Percentiles rank a stretch among this genome's conserved stretches.
These are phyloP conservation scores for Eucalyptus victrix DNA, from an alignment of 345 rosid genomes.

Conservation along the genomic window DNA sequence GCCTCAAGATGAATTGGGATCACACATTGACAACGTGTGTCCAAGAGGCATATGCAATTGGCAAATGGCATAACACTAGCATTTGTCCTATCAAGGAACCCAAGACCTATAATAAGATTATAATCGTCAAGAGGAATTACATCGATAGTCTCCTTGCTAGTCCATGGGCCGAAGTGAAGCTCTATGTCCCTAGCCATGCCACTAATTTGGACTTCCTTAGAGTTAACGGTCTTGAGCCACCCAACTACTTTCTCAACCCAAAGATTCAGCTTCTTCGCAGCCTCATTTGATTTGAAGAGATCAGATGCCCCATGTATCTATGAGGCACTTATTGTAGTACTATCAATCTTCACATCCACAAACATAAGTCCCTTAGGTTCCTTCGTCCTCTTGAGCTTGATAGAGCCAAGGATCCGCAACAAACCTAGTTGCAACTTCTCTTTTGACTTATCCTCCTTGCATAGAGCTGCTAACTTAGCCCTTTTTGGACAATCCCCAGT, in stretches of 20 bases:
- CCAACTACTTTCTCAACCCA: not conserved
- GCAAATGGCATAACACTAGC: not conserved
- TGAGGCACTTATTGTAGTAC: too few species aligned
- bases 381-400: too few species aligned
- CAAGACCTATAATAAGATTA: not conserved
- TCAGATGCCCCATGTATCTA: fast-evolving
- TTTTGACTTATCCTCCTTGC: too few species aligned
- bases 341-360: too few species aligned
- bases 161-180: not conserved
- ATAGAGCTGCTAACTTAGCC: too few species aligned
- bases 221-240: not conserved
- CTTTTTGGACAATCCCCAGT: too few species aligned
- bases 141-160: not conserved
- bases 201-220: not conserved
- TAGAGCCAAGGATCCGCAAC: too few species aligned
- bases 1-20: not conserved
- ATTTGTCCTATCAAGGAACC: not conserved
- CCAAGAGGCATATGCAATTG: not conserved
- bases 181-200: not conserved
- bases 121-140: not conserved
- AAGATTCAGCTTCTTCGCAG: too few species aligned
- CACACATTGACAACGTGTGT: not conserved
- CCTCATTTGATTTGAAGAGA: not conserved
- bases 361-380: too few species aligned
- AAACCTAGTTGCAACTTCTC: too few species aligned